Evolutionary conservation across 495 filamentous ascomycete species (phyloP), one percentile per base, ranked within the genome.

Genomic region (Penicillium cinerascens): DNA sequence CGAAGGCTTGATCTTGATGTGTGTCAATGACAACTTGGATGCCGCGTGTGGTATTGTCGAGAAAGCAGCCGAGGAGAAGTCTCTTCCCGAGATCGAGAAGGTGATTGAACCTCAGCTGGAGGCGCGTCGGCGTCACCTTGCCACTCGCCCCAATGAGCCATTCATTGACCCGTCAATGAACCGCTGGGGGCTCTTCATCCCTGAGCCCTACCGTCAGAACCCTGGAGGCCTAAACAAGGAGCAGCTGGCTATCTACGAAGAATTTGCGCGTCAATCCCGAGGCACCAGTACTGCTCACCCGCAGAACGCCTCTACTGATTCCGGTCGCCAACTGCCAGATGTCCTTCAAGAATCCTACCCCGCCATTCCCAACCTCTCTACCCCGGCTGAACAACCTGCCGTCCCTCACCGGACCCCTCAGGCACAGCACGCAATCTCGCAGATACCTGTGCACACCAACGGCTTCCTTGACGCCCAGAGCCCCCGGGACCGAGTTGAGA

Each of bases 11-110:
- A 92, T 97, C 49, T 78, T 96, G 52, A 95, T 97, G 87, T 97
- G 95, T 66, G 92, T 97, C 53, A 97, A 97, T 64, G 93, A 96
- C 49, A 99, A 99, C 67, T 78, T 97, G 25, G 93, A 99, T 56
- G 80, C 87, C 43, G 91, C 93, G 39, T 97, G 93, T 63, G 86
- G 81, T 45, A 86, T 95, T 52, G 91, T 99, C 23, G 93, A 97
- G 67, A 88, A 91, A 61, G 91, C 91, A 29, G 95, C 93, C 9
- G 92, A 97, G 65, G 87, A 93, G 57, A 90, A 91, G 47, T 91
- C 92, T 11, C 76, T 96, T 27, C 87, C 88, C 13, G 92, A 97
- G 66, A 96, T 99, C 54, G 92, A 97, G 61, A 87, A 91, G 49
- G 86, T 93, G 61, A 87, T 99, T 50, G 87, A 89, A 57, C 67